Conservation (phyloP, 208 protist species). For the Novymonas esmeraldas region DNA sequence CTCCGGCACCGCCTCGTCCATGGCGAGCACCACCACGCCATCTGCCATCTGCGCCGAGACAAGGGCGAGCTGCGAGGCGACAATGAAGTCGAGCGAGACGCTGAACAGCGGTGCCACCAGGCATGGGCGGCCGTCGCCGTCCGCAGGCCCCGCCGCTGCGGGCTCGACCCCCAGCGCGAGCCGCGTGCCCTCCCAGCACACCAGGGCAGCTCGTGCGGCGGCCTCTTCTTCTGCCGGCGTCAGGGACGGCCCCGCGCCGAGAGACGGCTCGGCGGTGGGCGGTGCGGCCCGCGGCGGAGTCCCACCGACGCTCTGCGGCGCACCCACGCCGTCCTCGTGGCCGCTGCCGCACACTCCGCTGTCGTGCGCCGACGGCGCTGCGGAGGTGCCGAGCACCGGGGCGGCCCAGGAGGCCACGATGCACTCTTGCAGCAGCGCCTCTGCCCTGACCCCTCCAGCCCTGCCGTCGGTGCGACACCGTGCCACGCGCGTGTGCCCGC, state of each 20-base stretch:
- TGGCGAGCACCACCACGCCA: constrained; percentile 32
- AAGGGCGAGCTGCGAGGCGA: constrained; percentile 38
- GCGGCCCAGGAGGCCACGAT: constrained; percentile 29
- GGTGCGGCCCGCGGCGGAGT: too few relatives aligned
- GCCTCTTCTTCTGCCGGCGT: constrained; percentile 28
- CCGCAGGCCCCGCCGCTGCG: neutral
- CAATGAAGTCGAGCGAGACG: constrained; percentile 46
- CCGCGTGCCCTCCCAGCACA: constrained; percentile 36
- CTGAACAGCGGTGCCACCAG: constrained; percentile 19
- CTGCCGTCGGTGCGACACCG: neutral
- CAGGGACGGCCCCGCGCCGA: neutral
- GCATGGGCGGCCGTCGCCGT: neutral
- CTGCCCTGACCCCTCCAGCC: neutral
- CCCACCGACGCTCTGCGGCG: too few relatives aligned
- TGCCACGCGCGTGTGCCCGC: constrained; percentile 22
- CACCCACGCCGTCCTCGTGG: neutral
- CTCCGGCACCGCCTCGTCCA: constrained; percentile 34
- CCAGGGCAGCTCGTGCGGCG: constrained; percentile 26
- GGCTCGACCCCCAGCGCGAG: constrained; percentile 26
- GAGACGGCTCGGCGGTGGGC: too few relatives aligned
- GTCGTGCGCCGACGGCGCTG: neutral
- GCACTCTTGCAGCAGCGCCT: constrained; percentile 22
- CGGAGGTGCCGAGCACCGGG: neutral
- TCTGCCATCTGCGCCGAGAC: constrained; percentile 39
- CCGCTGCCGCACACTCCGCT: too few relatives aligned